Conservation (phyloP, 1,139 yeast genomes). For the Geotrichum carabidarum region DNA sequence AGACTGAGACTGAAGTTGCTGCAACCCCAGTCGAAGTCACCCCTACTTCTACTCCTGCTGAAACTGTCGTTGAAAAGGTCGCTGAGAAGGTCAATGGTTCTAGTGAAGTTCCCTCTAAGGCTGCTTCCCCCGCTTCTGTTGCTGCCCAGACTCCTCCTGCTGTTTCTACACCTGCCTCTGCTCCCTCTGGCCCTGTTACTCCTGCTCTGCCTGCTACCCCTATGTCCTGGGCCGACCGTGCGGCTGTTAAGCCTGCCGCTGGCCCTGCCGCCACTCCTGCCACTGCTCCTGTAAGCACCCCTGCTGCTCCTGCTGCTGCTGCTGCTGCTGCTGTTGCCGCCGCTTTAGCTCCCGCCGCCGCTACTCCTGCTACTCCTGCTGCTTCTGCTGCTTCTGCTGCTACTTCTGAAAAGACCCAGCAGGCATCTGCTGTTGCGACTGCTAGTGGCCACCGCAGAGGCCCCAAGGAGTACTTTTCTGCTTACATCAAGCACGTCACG, state of each 20-base stretch:
- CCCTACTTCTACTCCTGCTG: slow-evolving; percentile 11
- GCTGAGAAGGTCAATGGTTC: neutral
- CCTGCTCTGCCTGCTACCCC: slow-evolving; percentile 21
- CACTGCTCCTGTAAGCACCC: slow-evolving; percentile 18
- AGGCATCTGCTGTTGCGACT: slow-evolving; percentile 7
- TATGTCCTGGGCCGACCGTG: slow-evolving; percentile 18
- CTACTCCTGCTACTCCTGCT: slow-evolving; percentile 17
- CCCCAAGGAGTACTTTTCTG: slow-evolving; percentile 35
- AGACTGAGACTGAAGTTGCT: slow-evolving; percentile 3
- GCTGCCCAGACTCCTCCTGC: slow-evolving; percentile 11
- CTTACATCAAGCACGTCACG: slow-evolving; percentile 38
- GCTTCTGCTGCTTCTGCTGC: slow-evolving; percentile 13
- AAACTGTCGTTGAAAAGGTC: slow-evolving; percentile 5
- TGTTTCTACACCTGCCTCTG: slow-evolving; percentile 14
- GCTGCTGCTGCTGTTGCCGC: slow-evolving; percentile 9
- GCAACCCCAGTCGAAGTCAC: slow-evolving; percentile 12
- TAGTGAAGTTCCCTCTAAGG: neutral
- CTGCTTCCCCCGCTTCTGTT: slow-evolving; percentile 6
- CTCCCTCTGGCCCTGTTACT: slow-evolving; percentile 16
- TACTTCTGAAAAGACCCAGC: slow-evolving; percentile 15
- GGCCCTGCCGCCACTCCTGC: slow-evolving; percentile 19
- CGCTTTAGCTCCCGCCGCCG: slow-evolving; percentile 10
- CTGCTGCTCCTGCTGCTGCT: slow-evolving; percentile 11
- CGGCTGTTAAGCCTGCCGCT: slow-evolving; percentile 17
- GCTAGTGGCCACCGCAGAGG: slow-evolving; percentile 16